These are phyloP conservation scores for Marchantia polymorpha DNA, from an alignment of 225 moss, liverwort and hornwort genomes.

Conservation along the genomic window DNA sequence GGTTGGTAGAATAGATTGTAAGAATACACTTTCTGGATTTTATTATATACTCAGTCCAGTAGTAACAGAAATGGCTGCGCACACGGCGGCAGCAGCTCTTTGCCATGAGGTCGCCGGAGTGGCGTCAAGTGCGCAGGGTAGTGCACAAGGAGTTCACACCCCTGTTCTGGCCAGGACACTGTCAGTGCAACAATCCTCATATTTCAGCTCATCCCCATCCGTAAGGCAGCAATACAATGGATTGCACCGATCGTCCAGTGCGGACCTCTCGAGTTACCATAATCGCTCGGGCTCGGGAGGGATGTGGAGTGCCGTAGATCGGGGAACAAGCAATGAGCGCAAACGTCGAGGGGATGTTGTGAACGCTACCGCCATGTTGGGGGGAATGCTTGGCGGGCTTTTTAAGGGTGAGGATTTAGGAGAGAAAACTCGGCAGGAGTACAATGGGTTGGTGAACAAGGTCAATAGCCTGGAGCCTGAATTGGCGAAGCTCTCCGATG, in stretches of 20 bases:
- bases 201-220: constrained; percentile 16
- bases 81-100: constrained; percentile 64
- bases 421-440: constrained; percentile 73
- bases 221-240: constrained; percentile 19
- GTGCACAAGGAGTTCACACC: constrained; percentile 37
- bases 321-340: constrained; percentile 25
- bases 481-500: constrained; percentile 59
- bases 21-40: background rate
- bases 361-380: constrained; percentile 54
- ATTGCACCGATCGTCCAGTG: constrained; percentile 28
- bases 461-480: constrained; percentile 59
- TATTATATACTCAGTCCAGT: too few relatives aligned
- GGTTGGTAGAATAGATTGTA: background rate
- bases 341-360: constrained; percentile 35
- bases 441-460: constrained; percentile 48
- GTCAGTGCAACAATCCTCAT: constrained; percentile 53
- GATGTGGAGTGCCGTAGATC: constrained; percentile 31
- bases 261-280: constrained; percentile 12
- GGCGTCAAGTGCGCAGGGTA: constrained; percentile 31
- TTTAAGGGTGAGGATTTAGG: constrained; percentile 79
- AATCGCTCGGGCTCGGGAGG: constrained; percentile 19
- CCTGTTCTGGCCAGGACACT: constrained; percentile 41
- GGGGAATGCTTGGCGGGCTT: constrained; percentile 77
- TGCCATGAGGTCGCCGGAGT: constrained; percentile 70
- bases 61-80: constrained; percentile 59